These are phyloP conservation scores for Casuarina cunninghamiana DNA, from an alignment of 306 rosid genomes.

Conservation along the genomic window DNA sequence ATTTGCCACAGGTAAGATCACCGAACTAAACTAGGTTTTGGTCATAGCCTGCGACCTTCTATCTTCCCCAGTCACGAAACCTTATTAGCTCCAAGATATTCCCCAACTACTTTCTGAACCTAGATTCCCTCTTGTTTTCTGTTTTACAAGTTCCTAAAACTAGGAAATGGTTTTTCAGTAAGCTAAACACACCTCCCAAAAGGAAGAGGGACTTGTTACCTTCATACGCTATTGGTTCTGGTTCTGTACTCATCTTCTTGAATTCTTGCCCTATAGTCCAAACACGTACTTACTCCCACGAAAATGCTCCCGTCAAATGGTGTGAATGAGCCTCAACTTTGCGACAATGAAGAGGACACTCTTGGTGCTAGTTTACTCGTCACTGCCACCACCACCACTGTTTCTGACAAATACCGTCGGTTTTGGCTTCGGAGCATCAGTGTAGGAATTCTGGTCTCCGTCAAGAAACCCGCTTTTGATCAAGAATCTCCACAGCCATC, in stretches of 20 bases:
- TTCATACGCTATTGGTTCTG: neutral
- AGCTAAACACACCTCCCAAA: neutral
- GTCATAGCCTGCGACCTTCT: no score
- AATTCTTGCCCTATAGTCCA: neutral
- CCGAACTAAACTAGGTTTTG: no score
- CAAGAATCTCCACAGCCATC: constrained; percentile 11
- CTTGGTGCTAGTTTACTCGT: constrained; percentile 31
- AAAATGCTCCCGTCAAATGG: constrained; percentile 20
- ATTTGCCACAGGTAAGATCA: no score
- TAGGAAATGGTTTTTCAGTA: neutral
- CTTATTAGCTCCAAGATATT: neutral
- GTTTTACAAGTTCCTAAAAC: neutral
- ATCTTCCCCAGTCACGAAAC: no score
- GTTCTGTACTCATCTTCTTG: neutral
- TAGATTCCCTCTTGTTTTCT: neutral
- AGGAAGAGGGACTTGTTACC: neutral
- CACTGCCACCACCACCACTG: neutral
- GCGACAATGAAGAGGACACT: constrained; percentile 7
- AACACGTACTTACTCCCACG: neutral
- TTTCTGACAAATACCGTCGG: constrained; percentile 10
- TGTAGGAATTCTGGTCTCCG: constrained; percentile 31
- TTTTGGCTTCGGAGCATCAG: constrained; percentile 31
- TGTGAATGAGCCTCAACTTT: neutral
- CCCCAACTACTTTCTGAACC: neutral
- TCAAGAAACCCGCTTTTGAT: constrained; percentile 10